phyloP scores from a whole-genome alignment of 1,284 basidiomycete genomes.

The Heterobasidion parviporum region DNA sequence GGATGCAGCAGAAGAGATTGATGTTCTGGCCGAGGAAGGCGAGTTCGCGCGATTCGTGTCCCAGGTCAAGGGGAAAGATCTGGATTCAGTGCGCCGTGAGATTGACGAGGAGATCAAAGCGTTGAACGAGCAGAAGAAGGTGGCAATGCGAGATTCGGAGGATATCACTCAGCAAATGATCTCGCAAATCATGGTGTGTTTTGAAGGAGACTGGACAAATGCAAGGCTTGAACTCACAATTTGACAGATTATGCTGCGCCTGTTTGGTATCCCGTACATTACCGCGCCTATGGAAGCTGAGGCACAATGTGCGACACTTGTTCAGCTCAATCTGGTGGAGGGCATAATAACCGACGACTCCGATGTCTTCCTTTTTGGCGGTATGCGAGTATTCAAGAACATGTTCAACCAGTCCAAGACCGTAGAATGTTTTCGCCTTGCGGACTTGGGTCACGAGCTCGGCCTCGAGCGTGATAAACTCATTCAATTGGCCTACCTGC shows the following conservation, averaged over 20 bases:
- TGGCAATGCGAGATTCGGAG: constrained; percentile 88
- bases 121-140: constrained; percentile 79
- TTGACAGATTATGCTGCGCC: constrained; percentile 69
- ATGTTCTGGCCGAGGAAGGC: constrained; percentile 74
- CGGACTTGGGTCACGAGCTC: constrained; percentile 85
- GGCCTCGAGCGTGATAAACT: constrained; percentile 84
- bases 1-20: constrained; percentile 79
- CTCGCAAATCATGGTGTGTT: constrained; percentile 83
- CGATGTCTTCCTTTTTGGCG: constrained; percentile 98
- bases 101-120: constrained; percentile 88
- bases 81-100: constrained; percentile 77
- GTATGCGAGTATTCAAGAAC: constrained; percentile 90
- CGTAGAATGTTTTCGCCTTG: constrained; percentile 88
- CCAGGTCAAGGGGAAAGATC: constrained; percentile 77
- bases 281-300: constrained; percentile 99
- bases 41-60: constrained; percentile 91
- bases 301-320: constrained; percentile 94
- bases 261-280: constrained; percentile 97
- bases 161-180: constrained; percentile 95
- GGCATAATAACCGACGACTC: constrained; percentile 99
- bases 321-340: constrained; percentile 81
- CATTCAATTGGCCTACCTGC: constrained; percentile 84
- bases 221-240: background rate
- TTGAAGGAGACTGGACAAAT: background rate
- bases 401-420: constrained; percentile 99